Base-by-base conservation (phyloP, 345 rosid species). In the Balakata baccata region DNA sequence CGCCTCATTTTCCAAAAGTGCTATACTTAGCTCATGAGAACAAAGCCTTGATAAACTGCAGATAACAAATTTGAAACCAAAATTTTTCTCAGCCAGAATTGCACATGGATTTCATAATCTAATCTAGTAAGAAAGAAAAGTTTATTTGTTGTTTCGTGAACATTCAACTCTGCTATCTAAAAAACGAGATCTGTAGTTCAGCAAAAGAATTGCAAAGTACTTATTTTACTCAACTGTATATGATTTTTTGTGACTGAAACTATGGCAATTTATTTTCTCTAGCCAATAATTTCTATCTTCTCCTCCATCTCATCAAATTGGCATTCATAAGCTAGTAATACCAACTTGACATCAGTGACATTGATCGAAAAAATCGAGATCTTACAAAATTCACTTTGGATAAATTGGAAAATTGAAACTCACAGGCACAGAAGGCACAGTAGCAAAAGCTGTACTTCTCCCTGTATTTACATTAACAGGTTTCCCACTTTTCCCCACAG, bases 371-470 rank as follows among this genome's bases (percentile, higher is more conserved):
- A 47, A 10, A 4, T n/a, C 14, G 11, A 22, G 0, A 11, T 23
- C 6, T 29, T 58, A 62, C 18, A 62, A 6, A 62, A 34, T 38
- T n/a, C 14, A 63, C 5, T 29, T 10, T 7, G 37, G 46, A 57
- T 38, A 46, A 57, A 65, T 18, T 41, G 58, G 9, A 71, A 64
- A 61, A 50, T 22, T 20, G 64, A 10, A 67, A 74, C 90, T 81
- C 69, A 92, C 93, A 51, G 88, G 85, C 70, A 92, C 58, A 7
- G 86, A 62, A 43, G 90, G 89, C 75, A 90, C 54, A 10, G 87
- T 60, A 38, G 88, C 87, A 18, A 74, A 66, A 10, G 72, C 59
- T 18, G 84, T 71, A 77, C 75, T 86, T 69, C 81, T 77, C 70
- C 81, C 83, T 7, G 23, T 64, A 18, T n/a, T 11, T 41, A 71